These are phyloP conservation scores for Ogataea glucozyma DNA, from an alignment of 805 yeast genomes.

Conservation along the genomic window DNA sequence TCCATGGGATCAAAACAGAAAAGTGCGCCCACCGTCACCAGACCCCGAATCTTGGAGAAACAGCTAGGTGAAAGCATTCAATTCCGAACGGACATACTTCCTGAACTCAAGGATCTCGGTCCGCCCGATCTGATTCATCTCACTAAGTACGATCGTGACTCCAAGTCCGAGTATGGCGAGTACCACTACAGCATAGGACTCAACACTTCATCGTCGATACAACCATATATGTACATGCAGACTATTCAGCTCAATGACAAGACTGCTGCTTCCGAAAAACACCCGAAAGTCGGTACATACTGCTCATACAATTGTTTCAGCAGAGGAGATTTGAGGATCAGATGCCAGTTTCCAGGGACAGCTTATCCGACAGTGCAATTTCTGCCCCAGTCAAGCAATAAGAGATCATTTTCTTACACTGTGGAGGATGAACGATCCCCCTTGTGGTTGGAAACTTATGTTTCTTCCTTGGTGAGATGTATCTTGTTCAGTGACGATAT, in stretches of 20 bases:
- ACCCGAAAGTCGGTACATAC: conserved; percentile 47
- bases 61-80: conserved; percentile 53
- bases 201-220: conserved; percentile 52
- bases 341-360: conserved; percentile 55
- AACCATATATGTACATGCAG: conserved; percentile 57
- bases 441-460: conserved; percentile 63
- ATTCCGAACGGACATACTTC: conserved; percentile 45
- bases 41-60: conserved; percentile 45
- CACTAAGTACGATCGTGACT: conserved; percentile 44
- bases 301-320: conserved; percentile 76
- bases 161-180: conserved; percentile 50
- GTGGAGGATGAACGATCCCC: conserved; percentile 57
- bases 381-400: conserved; percentile 49
- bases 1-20: conserved; percentile 12
- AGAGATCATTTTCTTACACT: conserved; percentile 16
- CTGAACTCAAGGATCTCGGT: conserved; percentile 57
- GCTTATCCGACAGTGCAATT: conserved; percentile 42
- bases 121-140: conserved; percentile 71
- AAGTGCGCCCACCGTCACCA: conserved; percentile 23
- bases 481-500: conserved; percentile 53
- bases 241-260: conserved; percentile 42
- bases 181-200: conserved; percentile 57
- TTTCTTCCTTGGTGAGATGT: conserved; percentile 57
- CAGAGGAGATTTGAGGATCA: conserved; percentile 70
- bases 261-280: conserved; percentile 29